phyloP scores from a whole-genome alignment of 306 rosid genomes.

The Coriaria nepalensis region DNA sequence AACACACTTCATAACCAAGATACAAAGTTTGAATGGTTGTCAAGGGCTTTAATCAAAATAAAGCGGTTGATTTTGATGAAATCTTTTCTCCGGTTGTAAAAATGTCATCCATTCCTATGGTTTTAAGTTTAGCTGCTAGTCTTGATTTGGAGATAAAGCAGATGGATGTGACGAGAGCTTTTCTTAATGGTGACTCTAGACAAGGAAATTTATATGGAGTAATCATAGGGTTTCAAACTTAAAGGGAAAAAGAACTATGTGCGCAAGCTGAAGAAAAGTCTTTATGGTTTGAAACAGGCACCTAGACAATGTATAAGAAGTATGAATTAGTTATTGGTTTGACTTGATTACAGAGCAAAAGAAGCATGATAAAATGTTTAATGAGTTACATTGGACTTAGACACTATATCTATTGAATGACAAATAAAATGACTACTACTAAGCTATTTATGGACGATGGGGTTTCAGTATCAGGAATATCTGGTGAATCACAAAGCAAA shows the following conservation, averaged over 20 bases:
- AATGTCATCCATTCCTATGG: neutral
- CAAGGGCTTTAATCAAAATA: neutral
- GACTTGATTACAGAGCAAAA: no score
- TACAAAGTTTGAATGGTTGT: no score
- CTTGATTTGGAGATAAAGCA: neutral
- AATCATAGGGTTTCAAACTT: neutral
- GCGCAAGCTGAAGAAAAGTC: neutral
- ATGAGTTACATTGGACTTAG: no score
- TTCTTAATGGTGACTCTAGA: neutral
- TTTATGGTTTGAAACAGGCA: neutral
- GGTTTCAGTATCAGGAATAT: no score
- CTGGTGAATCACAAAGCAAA: no score
- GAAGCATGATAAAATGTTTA: no score
- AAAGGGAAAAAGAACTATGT: neutral
- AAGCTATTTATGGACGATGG: no score
- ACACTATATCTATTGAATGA: no score
- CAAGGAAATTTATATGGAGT: neutral
- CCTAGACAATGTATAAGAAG: constrained; percentile 1
- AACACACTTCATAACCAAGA: neutral
- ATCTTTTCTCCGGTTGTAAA: neutral
- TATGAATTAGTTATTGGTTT: neutral
- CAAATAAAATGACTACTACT: no score
- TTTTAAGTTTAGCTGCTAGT: neutral
- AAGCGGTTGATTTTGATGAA: constrained; percentile 6
- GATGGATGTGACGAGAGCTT: neutral